Evolutionary conservation across 768 basidiomycete genomes (phyloP).

Genomic region (Boletus patriciae): DNA sequence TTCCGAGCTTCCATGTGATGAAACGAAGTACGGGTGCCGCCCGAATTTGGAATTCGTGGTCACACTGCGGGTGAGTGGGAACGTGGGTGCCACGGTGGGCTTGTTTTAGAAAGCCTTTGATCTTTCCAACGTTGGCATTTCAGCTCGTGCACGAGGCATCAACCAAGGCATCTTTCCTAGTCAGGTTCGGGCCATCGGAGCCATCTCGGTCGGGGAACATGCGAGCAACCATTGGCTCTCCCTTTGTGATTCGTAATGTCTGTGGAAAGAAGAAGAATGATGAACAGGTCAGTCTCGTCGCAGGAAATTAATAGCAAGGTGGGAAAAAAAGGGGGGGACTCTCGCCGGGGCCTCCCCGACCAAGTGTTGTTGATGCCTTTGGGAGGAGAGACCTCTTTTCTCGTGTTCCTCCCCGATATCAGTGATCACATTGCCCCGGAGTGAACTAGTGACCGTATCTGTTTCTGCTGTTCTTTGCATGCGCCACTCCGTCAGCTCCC

Average conservation of each 20-base stretch:
- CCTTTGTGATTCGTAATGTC: constrained; percentile 25
- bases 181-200: constrained; percentile 42
- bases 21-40: constrained; percentile 38
- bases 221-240: constrained; percentile 55
- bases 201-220: constrained; percentile 44
- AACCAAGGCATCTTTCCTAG: constrained; percentile 55
- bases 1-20: constrained; percentile 55
- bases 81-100: not conserved
- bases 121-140: constrained; percentile 31
- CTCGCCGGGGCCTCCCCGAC: not conserved
- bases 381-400: constrained; percentile 8
- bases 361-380: not conserved
- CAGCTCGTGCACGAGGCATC: constrained; percentile 58
- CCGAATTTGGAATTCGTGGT: constrained; percentile 3
- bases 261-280: not conserved
- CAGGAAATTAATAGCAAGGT: not conserved
- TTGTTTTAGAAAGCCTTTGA: constrained; percentile 3
- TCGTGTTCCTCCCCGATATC: not conserved
- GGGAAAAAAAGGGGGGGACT: not conserved
- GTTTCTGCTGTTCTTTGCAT: not conserved
- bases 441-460: not conserved
- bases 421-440: not conserved
- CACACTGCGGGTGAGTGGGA: constrained; percentile 5
- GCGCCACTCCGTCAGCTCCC: not conserved
- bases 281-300: not conserved